phyloP scores from a whole-genome alignment of 805 yeast species.

The Pichia phayaonensis region DNA sequence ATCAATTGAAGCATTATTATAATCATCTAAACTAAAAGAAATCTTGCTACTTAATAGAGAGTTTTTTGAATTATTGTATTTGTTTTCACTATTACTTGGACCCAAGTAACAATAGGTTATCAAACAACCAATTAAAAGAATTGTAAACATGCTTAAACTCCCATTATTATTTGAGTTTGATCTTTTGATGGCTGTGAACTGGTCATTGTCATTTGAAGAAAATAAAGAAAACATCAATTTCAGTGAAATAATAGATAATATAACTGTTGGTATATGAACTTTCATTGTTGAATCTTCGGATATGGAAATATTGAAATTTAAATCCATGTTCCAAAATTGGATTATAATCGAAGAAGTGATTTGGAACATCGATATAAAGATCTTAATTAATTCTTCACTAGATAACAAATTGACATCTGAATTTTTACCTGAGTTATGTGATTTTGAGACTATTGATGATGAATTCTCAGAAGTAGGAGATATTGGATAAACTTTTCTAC shows the following conservation, averaged over 20 bases:
- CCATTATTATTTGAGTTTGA: not conserved
- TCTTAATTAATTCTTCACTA: constrained; percentile 13
- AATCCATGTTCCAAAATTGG: constrained; percentile 23
- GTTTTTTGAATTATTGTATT: not conserved
- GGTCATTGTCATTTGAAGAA: not conserved
- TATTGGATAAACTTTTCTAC: constrained; percentile 11
- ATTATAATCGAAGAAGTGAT: constrained; percentile 6
- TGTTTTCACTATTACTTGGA: not conserved
- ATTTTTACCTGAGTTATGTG: too few species aligned
- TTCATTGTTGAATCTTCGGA: constrained; percentile 17
- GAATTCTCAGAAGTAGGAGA: not conserved
- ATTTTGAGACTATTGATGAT: not conserved
- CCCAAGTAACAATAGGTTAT: not conserved
- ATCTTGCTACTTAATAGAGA: not conserved
- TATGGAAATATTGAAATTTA: constrained; percentile 20
- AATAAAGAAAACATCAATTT: constrained; percentile 10
- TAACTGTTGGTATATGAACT: constrained; percentile 23
- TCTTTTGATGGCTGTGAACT: not conserved
- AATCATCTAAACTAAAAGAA: not conserved
- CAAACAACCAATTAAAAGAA: not conserved
- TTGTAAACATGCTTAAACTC: not conserved
- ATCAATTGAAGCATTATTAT: not conserved
- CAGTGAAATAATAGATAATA: constrained; percentile 8
- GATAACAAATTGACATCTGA: not conserved
- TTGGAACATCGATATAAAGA: constrained; percentile 7